Evolutionary conservation across 176 grass and related monocot genomes (phyloP).

Genomic region (Themeda triandra): DNA sequence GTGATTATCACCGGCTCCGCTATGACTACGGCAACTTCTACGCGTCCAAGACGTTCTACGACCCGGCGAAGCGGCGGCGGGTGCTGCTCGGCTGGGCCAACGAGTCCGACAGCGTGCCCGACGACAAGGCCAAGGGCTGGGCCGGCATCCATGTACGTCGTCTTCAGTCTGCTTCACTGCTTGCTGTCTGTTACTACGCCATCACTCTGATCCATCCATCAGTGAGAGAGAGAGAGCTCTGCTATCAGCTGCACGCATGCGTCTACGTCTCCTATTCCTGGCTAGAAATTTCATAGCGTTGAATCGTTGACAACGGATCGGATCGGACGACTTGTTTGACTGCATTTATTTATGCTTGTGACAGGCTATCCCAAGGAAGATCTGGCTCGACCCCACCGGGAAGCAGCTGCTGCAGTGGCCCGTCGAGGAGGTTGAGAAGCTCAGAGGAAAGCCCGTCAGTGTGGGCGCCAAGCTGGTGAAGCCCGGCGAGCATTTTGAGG

Average conservation of each 20-base stretch:
- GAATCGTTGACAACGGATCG: neutral
- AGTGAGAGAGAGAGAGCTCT: neutral
- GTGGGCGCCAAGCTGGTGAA: neutral
- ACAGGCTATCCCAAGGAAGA: slow-evolving; percentile 11
- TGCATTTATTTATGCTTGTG: neutral
- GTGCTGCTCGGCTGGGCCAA: neutral
- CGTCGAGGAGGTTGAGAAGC: neutral
- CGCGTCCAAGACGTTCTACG: slow-evolving; percentile 66
- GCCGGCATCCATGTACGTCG: slow-evolving; percentile 1
- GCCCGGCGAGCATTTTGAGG: neutral
- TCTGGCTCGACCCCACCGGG: slow-evolving; percentile 1
- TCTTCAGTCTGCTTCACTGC: neutral
- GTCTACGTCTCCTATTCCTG: too few relatives aligned
- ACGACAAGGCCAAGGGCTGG: slow-evolving; percentile 10
- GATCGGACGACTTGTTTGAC: neutral
- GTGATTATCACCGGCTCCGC: neutral
- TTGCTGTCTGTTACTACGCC: neutral
- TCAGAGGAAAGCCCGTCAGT: neutral
- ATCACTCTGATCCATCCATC: neutral
- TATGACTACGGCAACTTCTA: slow-evolving; percentile 84
- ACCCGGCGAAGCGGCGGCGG: neutral
- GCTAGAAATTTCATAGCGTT: neutral
- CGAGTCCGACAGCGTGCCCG: neutral
- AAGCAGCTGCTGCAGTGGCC: slow-evolving; percentile 26
- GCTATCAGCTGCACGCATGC: neutral